Evolutionary conservation across 257 asterid species (phyloP).

Genomic region (Solanum chmielewskii): DNA sequence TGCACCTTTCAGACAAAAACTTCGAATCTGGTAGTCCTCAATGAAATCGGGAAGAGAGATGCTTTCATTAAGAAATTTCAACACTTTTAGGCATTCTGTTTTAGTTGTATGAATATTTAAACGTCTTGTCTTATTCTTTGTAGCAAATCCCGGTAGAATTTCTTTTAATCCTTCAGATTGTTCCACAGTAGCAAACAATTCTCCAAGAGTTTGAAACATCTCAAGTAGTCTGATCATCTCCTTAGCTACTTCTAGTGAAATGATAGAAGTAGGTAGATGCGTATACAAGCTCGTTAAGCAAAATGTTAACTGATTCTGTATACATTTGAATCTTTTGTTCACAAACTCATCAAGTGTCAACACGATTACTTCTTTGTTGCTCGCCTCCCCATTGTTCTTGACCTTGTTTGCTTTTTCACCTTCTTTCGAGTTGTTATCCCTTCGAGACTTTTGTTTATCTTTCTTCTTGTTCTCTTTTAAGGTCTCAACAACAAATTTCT

Average conservation of each 20-base stretch:
- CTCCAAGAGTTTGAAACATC: slow-evolving; percentile 10
- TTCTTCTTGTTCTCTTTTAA: slow-evolving; percentile 11
- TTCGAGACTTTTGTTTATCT: neutral
- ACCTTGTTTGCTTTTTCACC: neutral
- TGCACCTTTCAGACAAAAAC: slow-evolving; percentile 23
- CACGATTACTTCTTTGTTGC: neutral
- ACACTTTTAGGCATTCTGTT: slow-evolving; percentile 5
- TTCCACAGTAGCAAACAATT: neutral
- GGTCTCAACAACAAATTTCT: slow-evolving; percentile 11
- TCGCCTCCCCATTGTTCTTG: neutral
- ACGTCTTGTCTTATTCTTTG: neutral
- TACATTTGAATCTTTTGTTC: neutral
- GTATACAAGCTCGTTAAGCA: slow-evolving; percentile 24
- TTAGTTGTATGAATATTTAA: neutral
- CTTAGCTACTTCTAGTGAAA: slow-evolving; percentile 15
- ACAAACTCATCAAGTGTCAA: slow-evolving; percentile 39
- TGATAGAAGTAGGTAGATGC: slow-evolving; percentile 29
- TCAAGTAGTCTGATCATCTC: slow-evolving; percentile 11
- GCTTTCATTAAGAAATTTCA: slow-evolving; percentile 2
- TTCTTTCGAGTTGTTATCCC: neutral
- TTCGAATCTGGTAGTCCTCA: neutral
- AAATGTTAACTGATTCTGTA: neutral
- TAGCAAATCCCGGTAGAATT: neutral
- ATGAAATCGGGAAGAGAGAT: slow-evolving; percentile 12
- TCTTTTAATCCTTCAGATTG: neutral